Evolutionary conservation across 495 filamentous ascomycete genomes (phyloP).

Genomic region (Penicillium canariense): DNA sequence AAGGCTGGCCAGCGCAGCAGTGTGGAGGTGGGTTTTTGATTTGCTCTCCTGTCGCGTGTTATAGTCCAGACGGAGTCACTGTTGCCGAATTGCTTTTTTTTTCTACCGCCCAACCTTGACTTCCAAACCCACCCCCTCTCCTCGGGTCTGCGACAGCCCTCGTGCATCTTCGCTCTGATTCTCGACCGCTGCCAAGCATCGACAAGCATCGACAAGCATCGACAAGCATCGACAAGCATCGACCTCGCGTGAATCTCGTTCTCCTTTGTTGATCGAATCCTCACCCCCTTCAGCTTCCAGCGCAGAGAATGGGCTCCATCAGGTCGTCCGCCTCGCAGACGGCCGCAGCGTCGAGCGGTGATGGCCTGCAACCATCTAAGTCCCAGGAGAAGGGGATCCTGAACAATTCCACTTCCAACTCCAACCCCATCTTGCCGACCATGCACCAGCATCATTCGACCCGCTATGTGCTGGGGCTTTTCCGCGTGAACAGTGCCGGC

Average conservation of each 20-base stretch:
- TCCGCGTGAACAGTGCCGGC: conserved; percentile 57
- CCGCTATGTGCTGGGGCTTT: conserved; percentile 22
- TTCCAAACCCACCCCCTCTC: not conserved
- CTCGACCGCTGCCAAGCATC: not conserved
- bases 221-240: too few species aligned
- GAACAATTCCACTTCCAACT: conserved; percentile 7
- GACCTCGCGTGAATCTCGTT: not conserved
- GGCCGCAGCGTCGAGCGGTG: not conserved
- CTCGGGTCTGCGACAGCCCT: too few species aligned
- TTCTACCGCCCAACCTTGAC: not conserved
- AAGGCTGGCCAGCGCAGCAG: conserved; percentile 15
- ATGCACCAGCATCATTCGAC: conserved; percentile 23
- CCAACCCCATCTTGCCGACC: conserved; percentile 25
- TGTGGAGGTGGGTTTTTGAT: conserved; percentile 14
- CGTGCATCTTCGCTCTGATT: not conserved
- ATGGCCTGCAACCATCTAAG: not conserved
- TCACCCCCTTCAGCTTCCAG: not conserved
- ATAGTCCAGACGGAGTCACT: not conserved
- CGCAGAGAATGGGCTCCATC: conserved; percentile 20
- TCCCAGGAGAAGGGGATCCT: conserved; percentile 18
- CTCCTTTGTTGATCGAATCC: not conserved
- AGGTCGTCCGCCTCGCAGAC: conserved; percentile 12
- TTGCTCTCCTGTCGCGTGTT: conserved; percentile 11
- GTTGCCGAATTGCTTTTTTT: not conserved
- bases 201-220: too few species aligned